A percentile compares a stretch with the other conserved stretches of the same genome.
phyloP scores from a whole-genome alignment of 805 yeast genomes.

The Pichia ethanolica region DNA sequence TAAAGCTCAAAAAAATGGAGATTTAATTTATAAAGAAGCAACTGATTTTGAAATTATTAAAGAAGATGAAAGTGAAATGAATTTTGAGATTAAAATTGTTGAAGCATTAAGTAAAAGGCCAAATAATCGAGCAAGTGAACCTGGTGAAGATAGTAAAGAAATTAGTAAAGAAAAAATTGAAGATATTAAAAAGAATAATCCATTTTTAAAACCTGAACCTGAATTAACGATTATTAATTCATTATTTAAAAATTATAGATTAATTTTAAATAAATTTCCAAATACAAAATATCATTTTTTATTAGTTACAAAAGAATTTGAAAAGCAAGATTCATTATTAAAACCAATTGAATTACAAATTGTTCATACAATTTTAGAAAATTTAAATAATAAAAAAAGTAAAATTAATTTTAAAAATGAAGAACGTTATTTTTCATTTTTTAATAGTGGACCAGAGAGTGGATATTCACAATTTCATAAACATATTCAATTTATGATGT shows the following conservation, averaged over 20 bases:
- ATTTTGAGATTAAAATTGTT: constrained; percentile 28
- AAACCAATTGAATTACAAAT: constrained; percentile 62
- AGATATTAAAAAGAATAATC: constrained; percentile 40
- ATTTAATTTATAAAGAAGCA: constrained; percentile 19
- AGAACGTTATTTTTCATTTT: constrained; percentile 63
- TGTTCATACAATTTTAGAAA: constrained; percentile 46
- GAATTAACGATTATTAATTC: constrained; percentile 54
- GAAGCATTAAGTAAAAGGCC: constrained; percentile 29
- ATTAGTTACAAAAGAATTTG: constrained; percentile 67
- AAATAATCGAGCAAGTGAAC: constrained; percentile 28
- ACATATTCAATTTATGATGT: constrained; percentile 77
- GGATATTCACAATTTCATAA: constrained; percentile 96
- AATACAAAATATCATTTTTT: constrained; percentile 73
- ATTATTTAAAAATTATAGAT: constrained; percentile 45
- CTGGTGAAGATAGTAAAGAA: constrained; percentile 25
- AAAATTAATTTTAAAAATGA: background rate
- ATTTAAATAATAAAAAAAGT: constrained; percentile 33
- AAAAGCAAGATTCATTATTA: constrained; percentile 65
- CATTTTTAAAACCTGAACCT: constrained; percentile 77
- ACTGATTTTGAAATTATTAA: constrained; percentile 16
- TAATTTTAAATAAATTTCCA: constrained; percentile 84
- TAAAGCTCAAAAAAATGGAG: constrained; percentile 18
- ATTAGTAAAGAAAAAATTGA: constrained; percentile 30
- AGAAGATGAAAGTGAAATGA: constrained; percentile 19
- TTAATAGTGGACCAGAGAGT: constrained; percentile 78